Conservation (phyloP, 108 stramenopile genomes). For the Cyclostephanos tholiformis region DNA sequence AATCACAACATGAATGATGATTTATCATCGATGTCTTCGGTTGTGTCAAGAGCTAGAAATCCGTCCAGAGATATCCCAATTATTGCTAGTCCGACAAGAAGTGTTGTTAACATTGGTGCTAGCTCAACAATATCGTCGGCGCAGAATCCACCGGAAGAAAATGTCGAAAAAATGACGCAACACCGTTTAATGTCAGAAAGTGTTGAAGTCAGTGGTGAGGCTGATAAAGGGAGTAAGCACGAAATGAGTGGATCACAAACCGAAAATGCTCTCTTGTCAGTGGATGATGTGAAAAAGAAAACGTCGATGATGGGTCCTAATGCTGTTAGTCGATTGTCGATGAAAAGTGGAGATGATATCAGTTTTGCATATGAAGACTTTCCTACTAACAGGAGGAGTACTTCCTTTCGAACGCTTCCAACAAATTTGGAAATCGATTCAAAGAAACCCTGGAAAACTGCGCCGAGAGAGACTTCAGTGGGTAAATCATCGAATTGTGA, state of each 20-base stretch:
- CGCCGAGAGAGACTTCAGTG: not conserved
- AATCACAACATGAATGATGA: constrained; percentile 27
- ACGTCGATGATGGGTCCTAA: not conserved
- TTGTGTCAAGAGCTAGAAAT: constrained; percentile 40
- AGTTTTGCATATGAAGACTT: constrained; percentile 34
- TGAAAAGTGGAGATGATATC: constrained; percentile 21
- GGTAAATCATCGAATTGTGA: not conserved
- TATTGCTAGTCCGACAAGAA: not conserved
- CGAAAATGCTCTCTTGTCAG: not conserved
- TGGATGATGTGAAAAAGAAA: not conserved
- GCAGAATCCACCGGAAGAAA: constrained; percentile 5
- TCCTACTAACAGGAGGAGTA: constrained; percentile 14
- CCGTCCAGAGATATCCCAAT: constrained; percentile 4
- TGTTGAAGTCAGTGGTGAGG: not conserved
- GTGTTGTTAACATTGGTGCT: not conserved
- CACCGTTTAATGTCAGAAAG: not conserved
- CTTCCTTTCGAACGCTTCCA: constrained; percentile 6
- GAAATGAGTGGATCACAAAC: not conserved
- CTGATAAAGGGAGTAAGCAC: not conserved
- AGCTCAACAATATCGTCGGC: constrained; percentile 14
- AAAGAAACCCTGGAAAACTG: constrained; percentile 39
- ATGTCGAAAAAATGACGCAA: not conserved
- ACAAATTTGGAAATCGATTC: constrained; percentile 27
- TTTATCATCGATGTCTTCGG: constrained; percentile 40
- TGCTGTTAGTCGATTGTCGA: not conserved